phyloP scores from a whole-genome alignment of 805 yeast genomes.

The Torulaspora indica region DNA sequence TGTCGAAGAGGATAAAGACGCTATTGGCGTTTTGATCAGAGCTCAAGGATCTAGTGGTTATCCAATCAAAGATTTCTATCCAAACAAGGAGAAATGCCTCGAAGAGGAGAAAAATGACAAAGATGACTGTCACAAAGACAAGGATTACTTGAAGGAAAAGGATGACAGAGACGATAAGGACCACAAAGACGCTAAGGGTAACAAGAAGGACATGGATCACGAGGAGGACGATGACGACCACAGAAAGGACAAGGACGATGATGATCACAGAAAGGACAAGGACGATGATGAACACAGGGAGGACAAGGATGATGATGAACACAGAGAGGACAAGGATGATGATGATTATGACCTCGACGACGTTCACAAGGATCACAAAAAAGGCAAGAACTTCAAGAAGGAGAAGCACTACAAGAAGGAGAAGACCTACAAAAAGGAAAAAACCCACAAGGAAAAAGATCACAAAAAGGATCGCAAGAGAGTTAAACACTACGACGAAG shows the following conservation, averaged over 20 bases:
- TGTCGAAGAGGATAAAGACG: slow-evolving; percentile 25
- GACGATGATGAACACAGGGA: background rate
- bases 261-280: background rate
- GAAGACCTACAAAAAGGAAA: background rate
- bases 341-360: background rate
- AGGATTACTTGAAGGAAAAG: background rate
- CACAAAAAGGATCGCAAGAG: background rate
- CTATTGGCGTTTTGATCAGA: slow-evolving; percentile 21
- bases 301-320: background rate
- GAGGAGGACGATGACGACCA: background rate
- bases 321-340: slow-evolving; percentile 1
- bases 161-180: background rate
- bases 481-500: background rate
- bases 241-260: background rate
- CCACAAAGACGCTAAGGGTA: background rate
- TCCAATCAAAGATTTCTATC: slow-evolving; percentile 9
- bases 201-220: slow-evolving; percentile 3
- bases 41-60: slow-evolving; percentile 15
- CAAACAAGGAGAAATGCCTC: slow-evolving; percentile 8
- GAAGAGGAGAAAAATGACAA: slow-evolving; percentile 5
- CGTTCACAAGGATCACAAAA: background rate
- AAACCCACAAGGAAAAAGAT: background rate
- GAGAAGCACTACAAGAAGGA: slow-evolving; percentile 1
- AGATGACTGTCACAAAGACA: slow-evolving; percentile 3
- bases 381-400: background rate